Conservation (phyloP, 768 basidiomycete genomes). For the Mycena leptocephala region DNA sequence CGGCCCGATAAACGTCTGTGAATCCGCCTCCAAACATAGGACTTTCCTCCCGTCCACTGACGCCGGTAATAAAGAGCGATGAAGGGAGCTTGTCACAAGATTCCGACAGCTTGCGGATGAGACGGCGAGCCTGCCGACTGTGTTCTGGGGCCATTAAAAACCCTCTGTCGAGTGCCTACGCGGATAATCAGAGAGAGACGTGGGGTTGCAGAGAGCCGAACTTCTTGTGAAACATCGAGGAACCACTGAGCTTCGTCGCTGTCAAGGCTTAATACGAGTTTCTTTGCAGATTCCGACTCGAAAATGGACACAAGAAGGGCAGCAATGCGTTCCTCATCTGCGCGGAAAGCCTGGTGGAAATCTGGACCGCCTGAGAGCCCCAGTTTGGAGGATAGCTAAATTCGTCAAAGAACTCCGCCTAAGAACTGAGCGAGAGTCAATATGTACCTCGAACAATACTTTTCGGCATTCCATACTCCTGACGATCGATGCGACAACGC, state of each 20-base stretch:
- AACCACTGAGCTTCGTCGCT: not conserved
- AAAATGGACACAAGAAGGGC: not conserved
- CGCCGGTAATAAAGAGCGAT: slow-evolving; percentile 1
- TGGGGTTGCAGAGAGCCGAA: not conserved
- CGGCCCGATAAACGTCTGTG: slow-evolving; percentile 4
- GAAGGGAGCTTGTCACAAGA: not conserved
- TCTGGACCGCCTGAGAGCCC: not conserved
- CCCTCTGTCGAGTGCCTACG: not conserved
- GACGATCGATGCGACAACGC: no score
- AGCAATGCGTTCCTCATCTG: not conserved
- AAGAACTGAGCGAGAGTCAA: no score
- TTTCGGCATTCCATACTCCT: no score
- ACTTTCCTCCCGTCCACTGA: not conserved
- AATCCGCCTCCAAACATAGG: slow-evolving; percentile 6
- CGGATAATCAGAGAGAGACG: not conserved
- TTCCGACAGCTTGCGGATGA: slow-evolving; percentile 5
- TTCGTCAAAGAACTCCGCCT: not conserved
- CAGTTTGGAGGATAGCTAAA: not conserved
- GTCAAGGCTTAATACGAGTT: not conserved
- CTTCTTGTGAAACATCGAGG: slow-evolving; percentile 8
- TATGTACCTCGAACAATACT: no score
- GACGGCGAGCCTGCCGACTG: not conserved
- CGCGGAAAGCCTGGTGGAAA: not conserved
- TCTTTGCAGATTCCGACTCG: not conserved
- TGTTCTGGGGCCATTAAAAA: not conserved